Conservation (phyloP, 2,329 filamentous ascomycete genomes). For the Aspergillus sclerotialis region DNA sequence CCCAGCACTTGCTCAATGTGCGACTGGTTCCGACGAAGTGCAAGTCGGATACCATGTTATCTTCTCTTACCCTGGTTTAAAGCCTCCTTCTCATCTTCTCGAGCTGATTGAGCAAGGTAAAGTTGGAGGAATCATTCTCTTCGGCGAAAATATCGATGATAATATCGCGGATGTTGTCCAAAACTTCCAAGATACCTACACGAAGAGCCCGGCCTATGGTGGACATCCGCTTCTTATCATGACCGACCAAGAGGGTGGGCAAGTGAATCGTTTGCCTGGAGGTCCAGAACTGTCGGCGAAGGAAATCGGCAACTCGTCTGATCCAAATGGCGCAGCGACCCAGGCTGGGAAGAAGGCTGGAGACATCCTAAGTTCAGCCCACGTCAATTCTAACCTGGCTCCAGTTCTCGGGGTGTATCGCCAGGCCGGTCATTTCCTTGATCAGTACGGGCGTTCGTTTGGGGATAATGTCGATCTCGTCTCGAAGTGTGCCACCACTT, state of each 20-base stretch:
- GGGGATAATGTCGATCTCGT: slow-evolving; percentile 18
- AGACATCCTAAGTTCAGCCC: slow-evolving; percentile 7
- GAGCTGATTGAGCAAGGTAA: slow-evolving; percentile 19
- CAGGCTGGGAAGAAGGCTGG: slow-evolving; percentile 17
- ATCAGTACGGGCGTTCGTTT: slow-evolving; percentile 19
- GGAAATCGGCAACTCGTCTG: slow-evolving; percentile 13
- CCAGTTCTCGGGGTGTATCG: slow-evolving; percentile 25
- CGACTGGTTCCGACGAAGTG: not conserved
- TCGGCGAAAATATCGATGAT: slow-evolving; percentile 21
- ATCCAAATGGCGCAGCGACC: slow-evolving; percentile 12
- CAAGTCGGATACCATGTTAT: slow-evolving; percentile 23
- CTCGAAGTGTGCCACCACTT: slow-evolving; percentile 13
- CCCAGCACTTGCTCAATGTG: not conserved
- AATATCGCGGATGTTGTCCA: slow-evolving; percentile 15
- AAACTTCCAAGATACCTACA: slow-evolving; percentile 17
- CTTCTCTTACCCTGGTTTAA: slow-evolving; percentile 23
- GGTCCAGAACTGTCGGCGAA: slow-evolving; percentile 19
- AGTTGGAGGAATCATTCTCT: slow-evolving; percentile 26
- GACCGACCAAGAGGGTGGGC: slow-evolving; percentile 27
- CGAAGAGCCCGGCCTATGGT: slow-evolving; percentile 10
- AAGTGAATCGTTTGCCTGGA: slow-evolving; percentile 19
- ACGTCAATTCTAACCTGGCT: slow-evolving; percentile 20
- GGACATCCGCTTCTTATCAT: slow-evolving; percentile 22
- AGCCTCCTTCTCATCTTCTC: slow-evolving; percentile 18
- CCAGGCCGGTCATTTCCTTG: slow-evolving; percentile 17